Percentiles rank a stretch among this genome's conserved stretches.
phyloP scores from a whole-genome alignment of 2,329 filamentous ascomycete species.

The Scolecobasidium constrictum region DNA sequence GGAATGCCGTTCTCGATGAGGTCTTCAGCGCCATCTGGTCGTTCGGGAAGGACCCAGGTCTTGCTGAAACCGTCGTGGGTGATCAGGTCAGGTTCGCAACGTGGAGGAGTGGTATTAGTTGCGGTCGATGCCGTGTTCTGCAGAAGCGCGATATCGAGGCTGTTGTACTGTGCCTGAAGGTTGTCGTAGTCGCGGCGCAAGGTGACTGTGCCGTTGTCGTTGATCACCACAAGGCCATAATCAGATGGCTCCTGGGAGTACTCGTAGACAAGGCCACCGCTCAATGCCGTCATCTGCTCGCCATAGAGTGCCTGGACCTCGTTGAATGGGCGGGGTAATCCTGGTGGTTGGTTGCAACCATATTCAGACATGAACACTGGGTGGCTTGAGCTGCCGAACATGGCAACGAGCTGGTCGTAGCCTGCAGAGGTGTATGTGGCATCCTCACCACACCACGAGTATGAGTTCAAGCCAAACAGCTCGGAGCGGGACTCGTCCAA shows the following conservation, averaged over 20 bases:
- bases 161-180: slow-evolving; percentile 63
- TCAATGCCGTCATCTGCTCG: slow-evolving; percentile 58
- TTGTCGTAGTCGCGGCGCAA: slow-evolving; percentile 46
- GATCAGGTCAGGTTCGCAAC: slow-evolving; percentile 59
- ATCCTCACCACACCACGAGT: slow-evolving; percentile 61
- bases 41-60: slow-evolving; percentile 66
- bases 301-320: slow-evolving; percentile 67
- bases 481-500: slow-evolving; percentile 56
- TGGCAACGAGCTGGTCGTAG: slow-evolving; percentile 51
- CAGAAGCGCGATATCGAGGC: slow-evolving; percentile 60
- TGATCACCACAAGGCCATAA: slow-evolving; percentile 37
- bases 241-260: slow-evolving; percentile 60
- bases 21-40: slow-evolving; percentile 55
- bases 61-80: slow-evolving; percentile 53
- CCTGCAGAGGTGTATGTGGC: slow-evolving; percentile 52
- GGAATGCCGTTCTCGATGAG: slow-evolving; percentile 69
- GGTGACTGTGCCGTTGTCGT: slow-evolving; percentile 30
- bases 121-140: slow-evolving; percentile 50
- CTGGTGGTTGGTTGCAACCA: slow-evolving; percentile 59
- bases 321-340: slow-evolving; percentile 57
- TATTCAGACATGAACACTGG: slow-evolving; percentile 68
- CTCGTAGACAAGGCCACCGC: slow-evolving; percentile 73
- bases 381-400: slow-evolving; percentile 36
- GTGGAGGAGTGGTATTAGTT: slow-evolving; percentile 45
- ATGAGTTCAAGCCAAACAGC: slow-evolving; percentile 67